Conservation (phyloP, 2,329 filamentous ascomycete genomes). For the Microdochium nivale region DNA sequence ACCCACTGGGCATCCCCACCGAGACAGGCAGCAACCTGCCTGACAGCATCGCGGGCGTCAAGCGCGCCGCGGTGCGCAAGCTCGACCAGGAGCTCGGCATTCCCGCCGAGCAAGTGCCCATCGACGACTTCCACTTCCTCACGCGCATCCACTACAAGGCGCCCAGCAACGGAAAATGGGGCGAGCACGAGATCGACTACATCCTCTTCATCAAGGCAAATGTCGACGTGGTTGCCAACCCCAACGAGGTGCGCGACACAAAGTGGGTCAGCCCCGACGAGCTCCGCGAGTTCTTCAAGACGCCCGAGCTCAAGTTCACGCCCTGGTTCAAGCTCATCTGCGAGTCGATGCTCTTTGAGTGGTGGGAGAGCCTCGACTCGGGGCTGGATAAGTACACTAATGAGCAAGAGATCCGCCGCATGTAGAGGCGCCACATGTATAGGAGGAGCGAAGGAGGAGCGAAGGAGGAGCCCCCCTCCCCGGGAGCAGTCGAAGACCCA, state of each 20-base stretch:
- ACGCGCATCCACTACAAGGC: conserved; percentile 98
- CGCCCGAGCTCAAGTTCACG: conserved; percentile 77
- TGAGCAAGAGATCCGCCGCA: conserved; percentile 80
- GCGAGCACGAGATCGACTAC: conserved; percentile 98
- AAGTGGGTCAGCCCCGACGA: conserved; percentile 77
- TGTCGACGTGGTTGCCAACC: conserved; percentile 72
- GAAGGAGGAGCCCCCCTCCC: too few species aligned
- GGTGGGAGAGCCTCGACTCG: conserved; percentile 81
- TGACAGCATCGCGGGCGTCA: conserved; percentile 76
- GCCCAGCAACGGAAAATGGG: conserved; percentile 95
- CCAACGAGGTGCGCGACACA: conserved; percentile 82
- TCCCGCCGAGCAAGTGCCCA: conserved; percentile 75
- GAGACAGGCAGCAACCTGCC: conserved; percentile 81
- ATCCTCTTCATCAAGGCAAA: conserved; percentile 97
- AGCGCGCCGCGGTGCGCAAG: conserved; percentile 87
- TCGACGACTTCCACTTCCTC: conserved; percentile 87
- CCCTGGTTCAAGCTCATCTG: conserved; percentile 99
- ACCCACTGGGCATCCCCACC: conserved; percentile 82
- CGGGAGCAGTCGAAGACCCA: not conserved
- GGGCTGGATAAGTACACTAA: conserved; percentile 79
- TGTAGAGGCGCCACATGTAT: conserved; percentile 36
- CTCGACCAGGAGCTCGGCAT: conserved; percentile 93
- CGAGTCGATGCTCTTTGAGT: conserved; percentile 93
- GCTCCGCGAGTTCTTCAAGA: conserved; percentile 76
- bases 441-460: too few species aligned